Conservation (phyloP, 1,284 basidiomycete species). For the Sporisorium graminicola region DNA sequence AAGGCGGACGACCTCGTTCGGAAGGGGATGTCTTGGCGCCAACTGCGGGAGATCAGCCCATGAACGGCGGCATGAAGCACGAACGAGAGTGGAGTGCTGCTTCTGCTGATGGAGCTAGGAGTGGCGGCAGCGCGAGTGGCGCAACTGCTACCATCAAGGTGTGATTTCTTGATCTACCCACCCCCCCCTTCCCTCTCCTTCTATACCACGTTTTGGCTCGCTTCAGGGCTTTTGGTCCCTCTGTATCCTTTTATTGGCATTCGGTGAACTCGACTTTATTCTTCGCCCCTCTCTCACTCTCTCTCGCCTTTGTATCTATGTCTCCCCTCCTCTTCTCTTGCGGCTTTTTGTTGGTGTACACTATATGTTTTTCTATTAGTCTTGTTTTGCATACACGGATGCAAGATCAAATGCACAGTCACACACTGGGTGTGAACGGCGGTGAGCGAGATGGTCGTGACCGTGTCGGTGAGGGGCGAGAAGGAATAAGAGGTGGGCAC, state of each 20-base stretch:
- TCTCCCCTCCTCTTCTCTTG: not conserved
- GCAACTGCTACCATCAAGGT: slow-evolving; percentile 14
- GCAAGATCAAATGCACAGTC: not conserved
- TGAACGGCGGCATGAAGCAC: slow-evolving; percentile 18
- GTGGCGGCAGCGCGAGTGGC: slow-evolving; percentile 1
- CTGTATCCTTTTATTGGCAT: not conserved
- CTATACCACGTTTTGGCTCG: slow-evolving; percentile 1
- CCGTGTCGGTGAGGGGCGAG: too few relatives aligned
- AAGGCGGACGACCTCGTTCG: slow-evolving; percentile 24
- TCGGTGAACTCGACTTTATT: not conserved
- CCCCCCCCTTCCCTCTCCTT: too few relatives aligned
- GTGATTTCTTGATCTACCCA: slow-evolving; percentile 1
- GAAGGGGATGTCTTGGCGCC: slow-evolving; percentile 24
- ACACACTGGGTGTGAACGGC: too few relatives aligned
- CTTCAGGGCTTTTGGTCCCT: not conserved
- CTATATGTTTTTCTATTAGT: slow-evolving; percentile 1
- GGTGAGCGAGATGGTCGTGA: too few relatives aligned
- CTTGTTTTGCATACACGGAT: not conserved
- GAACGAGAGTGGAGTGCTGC: slow-evolving; percentile 39
- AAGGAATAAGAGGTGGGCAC: too few relatives aligned
- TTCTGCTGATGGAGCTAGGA: slow-evolving; percentile 2
- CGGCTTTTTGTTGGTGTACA: not conserved
- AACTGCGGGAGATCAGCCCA: slow-evolving; percentile 1
- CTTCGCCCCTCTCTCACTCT: too few relatives aligned
- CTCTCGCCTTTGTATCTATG: not conserved